These are phyloP conservation scores for Ochromonas danica DNA, from an alignment of 108 stramenopile genomes.

Conservation along the genomic window DNA sequence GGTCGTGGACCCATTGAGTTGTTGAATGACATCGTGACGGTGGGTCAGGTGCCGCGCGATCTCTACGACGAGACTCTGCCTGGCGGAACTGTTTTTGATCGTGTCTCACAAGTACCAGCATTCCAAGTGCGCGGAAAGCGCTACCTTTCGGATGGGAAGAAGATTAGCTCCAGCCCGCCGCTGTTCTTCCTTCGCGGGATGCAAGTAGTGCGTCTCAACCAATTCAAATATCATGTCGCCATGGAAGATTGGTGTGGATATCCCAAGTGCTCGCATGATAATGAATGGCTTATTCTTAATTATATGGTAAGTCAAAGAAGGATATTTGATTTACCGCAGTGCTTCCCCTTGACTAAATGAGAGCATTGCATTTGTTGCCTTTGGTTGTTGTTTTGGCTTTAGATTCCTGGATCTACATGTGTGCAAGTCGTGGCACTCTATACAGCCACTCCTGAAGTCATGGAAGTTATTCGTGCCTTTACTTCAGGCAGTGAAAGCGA, in stretches of 20 bases:
- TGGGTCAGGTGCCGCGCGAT: no score
- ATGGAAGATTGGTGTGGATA: background rate
- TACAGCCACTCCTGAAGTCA: slow-evolving; percentile 5
- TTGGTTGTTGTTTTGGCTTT: background rate
- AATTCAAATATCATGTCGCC: background rate
- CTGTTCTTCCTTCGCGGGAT: slow-evolving; percentile 3
- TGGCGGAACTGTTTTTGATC: no score
- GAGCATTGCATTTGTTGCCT: background rate
- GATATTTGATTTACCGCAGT: no score
- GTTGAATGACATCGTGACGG: no score
- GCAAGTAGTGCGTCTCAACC: background rate
- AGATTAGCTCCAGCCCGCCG: background rate
- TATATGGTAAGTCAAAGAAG: background rate
- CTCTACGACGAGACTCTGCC: no score
- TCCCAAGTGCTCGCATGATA: background rate
- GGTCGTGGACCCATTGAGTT: no score
- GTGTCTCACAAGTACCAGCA: no score
- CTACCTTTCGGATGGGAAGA: background rate
- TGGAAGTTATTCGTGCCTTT: background rate
- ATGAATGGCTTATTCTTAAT: slow-evolving; percentile 21
- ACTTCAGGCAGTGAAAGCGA: no score
- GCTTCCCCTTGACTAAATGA: no score
- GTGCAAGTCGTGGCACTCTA: slow-evolving; percentile 3
- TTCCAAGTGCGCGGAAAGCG: background rate
- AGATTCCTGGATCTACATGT: background rate